Evolutionary conservation across 768 basidiomycete species (phyloP).

Genomic region (Boletus sp.): DNA sequence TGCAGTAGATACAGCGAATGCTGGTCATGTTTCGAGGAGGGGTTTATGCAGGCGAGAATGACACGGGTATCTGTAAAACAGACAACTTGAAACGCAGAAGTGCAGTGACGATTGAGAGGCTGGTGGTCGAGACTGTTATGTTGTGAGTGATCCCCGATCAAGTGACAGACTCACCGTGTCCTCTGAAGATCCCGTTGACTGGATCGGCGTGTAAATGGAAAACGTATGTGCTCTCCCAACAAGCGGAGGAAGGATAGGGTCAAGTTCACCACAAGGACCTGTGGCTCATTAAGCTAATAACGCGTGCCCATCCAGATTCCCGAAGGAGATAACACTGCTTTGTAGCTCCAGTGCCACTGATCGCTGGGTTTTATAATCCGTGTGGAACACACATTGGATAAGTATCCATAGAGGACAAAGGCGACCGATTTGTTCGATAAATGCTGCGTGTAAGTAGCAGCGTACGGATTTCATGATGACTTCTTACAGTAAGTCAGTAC

Average conservation of each 20-base stretch:
- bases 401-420: slow-evolving; percentile 2
- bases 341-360: not conserved
- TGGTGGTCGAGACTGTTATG: not conserved
- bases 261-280: not conserved
- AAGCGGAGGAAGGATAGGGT: not conserved
- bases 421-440: not conserved
- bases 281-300: not conserved
- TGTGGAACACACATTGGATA: not conserved
- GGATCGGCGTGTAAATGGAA: not conserved
- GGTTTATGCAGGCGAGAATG: not conserved
- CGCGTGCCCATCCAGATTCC: not conserved
- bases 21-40: slow-evolving; percentile 1
- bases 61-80: not conserved
- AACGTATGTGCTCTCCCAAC: not conserved
- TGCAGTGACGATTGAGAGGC: not conserved
- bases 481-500: too few species aligned
- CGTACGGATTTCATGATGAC: too few species aligned
- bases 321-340: slow-evolving; percentile 2
- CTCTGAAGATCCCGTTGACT: not conserved
- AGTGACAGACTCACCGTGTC: not conserved
- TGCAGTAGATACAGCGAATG: slow-evolving; percentile 16
- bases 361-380: too few species aligned
- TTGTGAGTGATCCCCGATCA: not conserved
- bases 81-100: not conserved
- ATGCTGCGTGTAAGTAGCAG: not conserved